These are phyloP conservation scores for Gossypium laxum DNA, from an alignment of 441 rosid genomes.

Conservation along the genomic window DNA sequence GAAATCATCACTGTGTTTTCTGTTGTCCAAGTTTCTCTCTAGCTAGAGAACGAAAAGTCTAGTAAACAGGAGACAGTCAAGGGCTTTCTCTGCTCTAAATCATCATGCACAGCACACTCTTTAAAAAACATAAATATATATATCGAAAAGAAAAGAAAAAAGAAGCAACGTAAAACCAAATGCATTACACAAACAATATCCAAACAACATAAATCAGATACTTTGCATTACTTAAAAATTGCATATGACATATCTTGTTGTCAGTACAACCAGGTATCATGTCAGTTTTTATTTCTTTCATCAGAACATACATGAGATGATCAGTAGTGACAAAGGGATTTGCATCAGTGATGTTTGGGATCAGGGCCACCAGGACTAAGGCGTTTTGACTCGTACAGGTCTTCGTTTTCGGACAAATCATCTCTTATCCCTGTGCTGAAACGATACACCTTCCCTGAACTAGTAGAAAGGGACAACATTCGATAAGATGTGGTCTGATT, in stretches of 20 bases:
- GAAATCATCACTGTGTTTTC: background rate
- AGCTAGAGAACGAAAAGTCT: background rate
- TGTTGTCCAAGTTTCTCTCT: background rate
- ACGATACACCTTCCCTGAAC: slow-evolving; percentile 6
- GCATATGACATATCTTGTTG: background rate
- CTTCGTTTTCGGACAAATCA: background rate
- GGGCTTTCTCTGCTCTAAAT: background rate
- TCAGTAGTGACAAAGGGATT: background rate
- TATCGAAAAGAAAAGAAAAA: background rate
- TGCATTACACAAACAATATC: background rate
- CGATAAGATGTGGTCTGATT: slow-evolving; percentile 5
- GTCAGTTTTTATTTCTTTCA: background rate
- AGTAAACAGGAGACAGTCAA: background rate
- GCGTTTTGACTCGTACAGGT: background rate
- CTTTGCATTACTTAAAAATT: background rate
- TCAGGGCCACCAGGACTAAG: slow-evolving; percentile 23
- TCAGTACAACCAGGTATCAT: background rate
- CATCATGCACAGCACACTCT: background rate
- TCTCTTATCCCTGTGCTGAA: background rate
- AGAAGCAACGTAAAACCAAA: background rate
- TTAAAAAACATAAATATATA: no score
- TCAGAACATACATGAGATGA: background rate
- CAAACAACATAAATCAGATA: background rate
- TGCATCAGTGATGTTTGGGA: slow-evolving; percentile 16
- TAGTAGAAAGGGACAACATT: slow-evolving; percentile 11